phyloP scores from a whole-genome alignment of 495 filamentous ascomycete species.

The Aspergillus ellipticus region DNA sequence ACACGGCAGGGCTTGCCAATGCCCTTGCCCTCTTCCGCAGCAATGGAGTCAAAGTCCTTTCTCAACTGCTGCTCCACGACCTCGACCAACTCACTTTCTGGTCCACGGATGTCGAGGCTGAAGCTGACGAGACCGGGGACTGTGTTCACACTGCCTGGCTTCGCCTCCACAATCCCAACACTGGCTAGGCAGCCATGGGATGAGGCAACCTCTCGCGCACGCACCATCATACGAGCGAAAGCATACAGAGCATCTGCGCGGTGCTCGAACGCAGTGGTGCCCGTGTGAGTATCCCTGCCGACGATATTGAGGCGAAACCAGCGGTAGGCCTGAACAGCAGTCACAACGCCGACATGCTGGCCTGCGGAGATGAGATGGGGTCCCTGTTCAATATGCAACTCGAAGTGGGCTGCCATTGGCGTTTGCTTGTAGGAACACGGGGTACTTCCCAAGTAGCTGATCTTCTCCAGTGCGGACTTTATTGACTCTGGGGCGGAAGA shows the following conservation, averaged over 20 bases:
- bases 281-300: constrained; percentile 69
- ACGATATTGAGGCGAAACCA: constrained; percentile 67
- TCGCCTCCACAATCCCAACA: constrained; percentile 66
- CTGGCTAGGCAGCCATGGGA: constrained; percentile 56
- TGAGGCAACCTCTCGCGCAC: constrained; percentile 59
- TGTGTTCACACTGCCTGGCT: constrained; percentile 70
- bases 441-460: constrained; percentile 62
- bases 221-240: constrained; percentile 65
- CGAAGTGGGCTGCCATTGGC: constrained; percentile 78
- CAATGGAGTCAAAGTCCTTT: constrained; percentile 55
- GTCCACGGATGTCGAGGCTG: constrained; percentile 67
- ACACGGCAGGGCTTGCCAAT: constrained; percentile 54
- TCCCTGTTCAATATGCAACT: constrained; percentile 81
- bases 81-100: constrained; percentile 53
- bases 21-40: constrained; percentile 46
- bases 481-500: constrained; percentile 56
- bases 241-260: constrained; percentile 62
- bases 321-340: constrained; percentile 61
- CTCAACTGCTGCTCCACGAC: constrained; percentile 53
- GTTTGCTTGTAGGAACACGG: constrained; percentile 56
- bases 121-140: constrained; percentile 68
- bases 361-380: constrained; percentile 60
- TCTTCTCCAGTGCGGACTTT: constrained; percentile 63
- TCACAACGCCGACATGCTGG: constrained; percentile 66
- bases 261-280: constrained; percentile 64